Evolutionary conservation across 768 basidiomycete genomes (phyloP).

Genomic region (Mycena crocata): DNA sequence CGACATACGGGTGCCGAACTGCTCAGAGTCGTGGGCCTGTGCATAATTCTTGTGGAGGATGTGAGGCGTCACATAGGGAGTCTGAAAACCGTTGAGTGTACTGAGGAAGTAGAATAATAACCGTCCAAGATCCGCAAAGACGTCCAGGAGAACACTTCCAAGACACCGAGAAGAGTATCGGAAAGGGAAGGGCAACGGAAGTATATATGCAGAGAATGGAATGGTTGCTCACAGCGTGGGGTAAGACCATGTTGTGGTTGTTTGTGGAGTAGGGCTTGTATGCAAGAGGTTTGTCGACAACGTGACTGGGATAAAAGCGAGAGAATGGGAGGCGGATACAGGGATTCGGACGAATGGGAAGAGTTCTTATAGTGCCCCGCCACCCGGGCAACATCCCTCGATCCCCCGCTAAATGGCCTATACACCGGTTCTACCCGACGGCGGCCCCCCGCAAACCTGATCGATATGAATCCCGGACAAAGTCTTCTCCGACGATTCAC

Average conservation of each 20-base stretch:
- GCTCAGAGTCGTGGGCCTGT: constrained; percentile 76
- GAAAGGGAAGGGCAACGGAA: no score
- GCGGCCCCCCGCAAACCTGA: constrained; percentile 10
- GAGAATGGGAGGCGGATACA: not conserved
- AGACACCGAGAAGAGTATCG: no score
- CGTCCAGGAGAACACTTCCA: no score
- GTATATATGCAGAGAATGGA: no score
- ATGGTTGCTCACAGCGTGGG: no score
- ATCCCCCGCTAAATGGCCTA: constrained; percentile 44
- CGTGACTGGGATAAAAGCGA: not conserved
- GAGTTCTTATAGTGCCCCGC: constrained; percentile 46
- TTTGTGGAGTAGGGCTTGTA: not conserved
- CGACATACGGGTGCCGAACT: constrained; percentile 67
- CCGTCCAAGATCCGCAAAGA: no score
- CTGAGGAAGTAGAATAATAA: no score
- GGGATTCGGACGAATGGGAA: constrained; percentile 6
- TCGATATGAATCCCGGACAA: constrained; percentile 3
- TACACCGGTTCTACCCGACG: constrained; percentile 31
- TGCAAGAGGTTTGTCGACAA: not conserved
- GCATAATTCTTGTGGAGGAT: constrained; percentile 91
- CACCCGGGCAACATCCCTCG: constrained; percentile 47
- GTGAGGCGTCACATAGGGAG: constrained; percentile 89
- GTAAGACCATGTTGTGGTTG: constrained; percentile 67
- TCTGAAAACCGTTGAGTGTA: no score
- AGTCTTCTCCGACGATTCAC: constrained; percentile 2